A percentile compares a stretch with the other conserved stretches of the same genome.
phyloP scores from a whole-genome alignment of 768 basidiomycete species.

The Hydnomerulius pinastri region DNA sequence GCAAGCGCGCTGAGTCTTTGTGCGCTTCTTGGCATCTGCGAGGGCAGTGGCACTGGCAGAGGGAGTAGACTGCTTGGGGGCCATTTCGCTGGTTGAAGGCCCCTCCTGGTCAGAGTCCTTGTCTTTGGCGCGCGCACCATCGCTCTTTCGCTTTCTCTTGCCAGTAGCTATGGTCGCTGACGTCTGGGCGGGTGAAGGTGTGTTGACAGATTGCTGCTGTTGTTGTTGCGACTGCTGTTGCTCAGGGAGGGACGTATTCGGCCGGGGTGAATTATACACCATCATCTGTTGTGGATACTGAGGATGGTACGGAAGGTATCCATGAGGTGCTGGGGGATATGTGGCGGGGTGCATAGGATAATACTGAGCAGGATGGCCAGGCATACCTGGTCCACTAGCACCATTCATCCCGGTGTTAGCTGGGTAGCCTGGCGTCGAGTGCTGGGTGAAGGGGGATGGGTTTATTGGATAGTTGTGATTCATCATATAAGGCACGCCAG shows the following conservation, averaged over 20 bases:
- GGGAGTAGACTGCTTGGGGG: slow-evolving; percentile 34
- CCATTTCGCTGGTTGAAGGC: slow-evolving; percentile 49
- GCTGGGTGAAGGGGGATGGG: slow-evolving; percentile 50
- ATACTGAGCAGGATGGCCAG: slow-evolving; percentile 46
- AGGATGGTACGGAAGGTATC: slow-evolving; percentile 58
- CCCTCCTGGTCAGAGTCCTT: slow-evolving; percentile 65
- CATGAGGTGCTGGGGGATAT: slow-evolving; percentile 44
- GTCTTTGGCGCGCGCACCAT: slow-evolving; percentile 41
- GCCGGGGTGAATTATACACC: slow-evolving; percentile 57
- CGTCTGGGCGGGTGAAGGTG: slow-evolving; percentile 34
- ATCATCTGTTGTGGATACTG: slow-evolving; percentile 62
- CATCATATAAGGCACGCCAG: slow-evolving; percentile 60
- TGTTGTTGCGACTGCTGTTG: slow-evolving; percentile 23
- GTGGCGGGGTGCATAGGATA: slow-evolving; percentile 59
- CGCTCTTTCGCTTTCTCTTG: slow-evolving; percentile 68
- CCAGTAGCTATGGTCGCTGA: slow-evolving; percentile 35
- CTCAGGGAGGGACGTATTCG: slow-evolving; percentile 39
- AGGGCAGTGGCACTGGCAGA: slow-evolving; percentile 30
- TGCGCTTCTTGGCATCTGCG: slow-evolving; percentile 79
- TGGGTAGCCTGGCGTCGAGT: slow-evolving; percentile 39
- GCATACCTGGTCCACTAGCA: slow-evolving; percentile 40
- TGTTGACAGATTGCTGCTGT: slow-evolving; percentile 33
- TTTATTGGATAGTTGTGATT: slow-evolving; percentile 69
- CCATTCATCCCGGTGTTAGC: slow-evolving; percentile 38
- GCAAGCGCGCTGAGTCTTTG: slow-evolving; percentile 91